Base-by-base conservation (phyloP, 2,329 filamentous ascomycete species). In the Arthrobotrys musiformis region DNA sequence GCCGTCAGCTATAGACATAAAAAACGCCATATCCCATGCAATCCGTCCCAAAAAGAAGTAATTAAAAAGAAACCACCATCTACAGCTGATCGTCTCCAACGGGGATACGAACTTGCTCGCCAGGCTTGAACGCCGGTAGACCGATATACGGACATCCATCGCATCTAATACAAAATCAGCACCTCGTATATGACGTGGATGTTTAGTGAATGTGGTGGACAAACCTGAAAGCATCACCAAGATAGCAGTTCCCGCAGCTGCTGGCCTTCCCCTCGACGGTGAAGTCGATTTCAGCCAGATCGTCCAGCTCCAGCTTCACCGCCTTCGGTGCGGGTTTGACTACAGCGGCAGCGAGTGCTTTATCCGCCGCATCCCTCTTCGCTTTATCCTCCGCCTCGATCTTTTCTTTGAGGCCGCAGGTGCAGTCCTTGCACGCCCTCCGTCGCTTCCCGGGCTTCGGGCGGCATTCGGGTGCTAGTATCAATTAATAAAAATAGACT, bases 191-290 rank as follows among this genome's bases (percentile, higher is more conserved):
- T n/a, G n/a, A n/a, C n/a, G n/a, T n/a, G n/a, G n/a, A n/a, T n/a
- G n/a, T n/a, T n/a, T n/a, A n/a, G n/a, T n/a, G n/a, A n/a, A n/a
- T n/a, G n/a, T n/a, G 13, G 48, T 19, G 9, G 8, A 48, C 72
- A 37, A 70, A 80, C 78, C 79, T 80, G 85, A 93, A 93, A 2
- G 95, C 94, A 84, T 98, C 94, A 61, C 95, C 95, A 15, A 99
- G 87, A 28, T 93, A 91, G 84, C 95, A 98, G 84, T 94, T 97
- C 28, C 93, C 93, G 83, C 95, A 99, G 17, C 92, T 96, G 67
- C 95, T 94, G 4, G 94, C 92, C 86, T 97, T 98, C 81, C 95
- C 95, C 84, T 97, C 88, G n/a, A 98, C 93, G 0, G 95, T 99
- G 82, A 99, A 98, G 84, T 99, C 95, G 7, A 98, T 88, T 84